These are phyloP conservation scores for Batrachochytrium dendrobatidis DNA, from an alignment of 371 early-diverging fungal species.

Conservation along the genomic window DNA sequence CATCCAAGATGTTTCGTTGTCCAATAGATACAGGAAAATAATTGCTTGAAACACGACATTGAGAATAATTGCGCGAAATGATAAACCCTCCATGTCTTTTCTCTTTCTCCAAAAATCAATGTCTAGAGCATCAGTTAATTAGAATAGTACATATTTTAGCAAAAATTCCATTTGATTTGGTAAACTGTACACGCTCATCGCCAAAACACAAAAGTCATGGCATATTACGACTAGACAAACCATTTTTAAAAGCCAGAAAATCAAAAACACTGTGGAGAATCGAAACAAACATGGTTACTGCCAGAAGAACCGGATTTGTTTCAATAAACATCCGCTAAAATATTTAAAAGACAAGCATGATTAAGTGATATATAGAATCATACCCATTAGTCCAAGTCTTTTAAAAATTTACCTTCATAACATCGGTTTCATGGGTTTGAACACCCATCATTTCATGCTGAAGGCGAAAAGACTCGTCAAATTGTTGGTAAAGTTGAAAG, in stretches of 20 bases:
- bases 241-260: slow-evolving; percentile 92
- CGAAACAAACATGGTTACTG: slow-evolving; percentile 70
- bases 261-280: slow-evolving; percentile 82
- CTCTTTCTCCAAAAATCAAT: slow-evolving; percentile 86
- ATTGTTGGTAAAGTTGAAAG: slow-evolving; percentile 58
- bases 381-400: no score
- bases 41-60: slow-evolving; percentile 81
- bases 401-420: slow-evolving; percentile 43
- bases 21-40: slow-evolving; percentile 81
- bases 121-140: slow-evolving; percentile 40
- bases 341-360: slow-evolving; percentile 13
- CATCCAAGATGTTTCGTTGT: slow-evolving; percentile 87
- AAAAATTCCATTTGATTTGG: not conserved
- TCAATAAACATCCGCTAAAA: slow-evolving; percentile 77
- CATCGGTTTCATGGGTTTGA: slow-evolving; percentile 56
- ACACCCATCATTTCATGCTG: slow-evolving; percentile 57
- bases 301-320: slow-evolving; percentile 78
- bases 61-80: slow-evolving; percentile 71
- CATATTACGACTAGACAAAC: slow-evolving; percentile 43
- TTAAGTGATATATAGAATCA: no score
- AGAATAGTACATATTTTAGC: not conserved
- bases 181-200: not conserved
- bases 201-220: no score
- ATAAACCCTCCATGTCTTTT: slow-evolving; percentile 74
- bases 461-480: slow-evolving; percentile 58